Evolutionary conservation across 2,329 filamentous ascomycete species (phyloP), one percentile per base, ranked within the genome.

Genomic region (Scedosporium dehoogii): DNA sequence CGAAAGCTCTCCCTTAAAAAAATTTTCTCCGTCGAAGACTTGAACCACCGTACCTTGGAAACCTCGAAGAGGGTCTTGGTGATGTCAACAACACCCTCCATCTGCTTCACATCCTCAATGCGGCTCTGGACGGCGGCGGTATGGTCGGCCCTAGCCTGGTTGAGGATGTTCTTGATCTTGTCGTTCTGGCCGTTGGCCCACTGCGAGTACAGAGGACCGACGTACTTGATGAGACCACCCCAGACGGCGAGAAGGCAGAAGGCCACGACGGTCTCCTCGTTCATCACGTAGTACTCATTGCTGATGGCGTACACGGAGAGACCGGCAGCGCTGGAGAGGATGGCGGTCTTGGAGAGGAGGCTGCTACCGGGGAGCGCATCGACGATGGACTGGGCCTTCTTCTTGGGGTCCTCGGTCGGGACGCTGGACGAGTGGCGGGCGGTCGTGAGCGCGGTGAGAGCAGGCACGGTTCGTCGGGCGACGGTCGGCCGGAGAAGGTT

Each of bases 281-380:
- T 99, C 80, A 99, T 85, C 76, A 99, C 92, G 80, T 97, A 97
- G 83, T 97, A 92, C 86, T 99, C 94, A 81, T 96, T 99, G 87
- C 90, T 96, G 80, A 99, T 92, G 73, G 92, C 94, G 75, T 94
- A 96, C 77, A 96, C 85, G 73, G 90, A 92, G 71, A 96, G 79
- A 80, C 90, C 93, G 73, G 94, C 91, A 68, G 89, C 88, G 71
- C 91, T 92, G 74, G 93, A 97, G 73, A 99, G 89, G 75, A 97
- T 93, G 73, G 94, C 94, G 70, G 91, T 92, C 88, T 99, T 99
- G 78, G 91, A 96, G 74, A 96, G 81, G 68, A 97, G 82, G 74
- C 85, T 93, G 85, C 85, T 96, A 71, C 96, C 94, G 72, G 94
- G 94, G 62, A 99, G 85, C 67, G 92, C 82, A 73, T 99, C 92